Percentiles rank a stretch among this genome's conserved stretches.
Conservation (phyloP, 1,284 basidiomycete species). For the Cerrena zonata region DNA sequence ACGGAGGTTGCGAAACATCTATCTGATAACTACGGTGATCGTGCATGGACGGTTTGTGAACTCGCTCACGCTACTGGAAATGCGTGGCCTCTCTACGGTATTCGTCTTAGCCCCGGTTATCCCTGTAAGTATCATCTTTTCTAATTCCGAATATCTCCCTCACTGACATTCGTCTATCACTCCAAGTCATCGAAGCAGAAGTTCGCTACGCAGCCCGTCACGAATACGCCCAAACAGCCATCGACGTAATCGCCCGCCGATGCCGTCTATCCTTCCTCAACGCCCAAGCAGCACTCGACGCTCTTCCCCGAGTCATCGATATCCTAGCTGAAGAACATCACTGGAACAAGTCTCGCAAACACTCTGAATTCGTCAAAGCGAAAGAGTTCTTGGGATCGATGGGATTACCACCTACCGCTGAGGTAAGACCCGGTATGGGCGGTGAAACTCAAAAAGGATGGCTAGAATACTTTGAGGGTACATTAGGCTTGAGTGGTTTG, state of each 20-base stretch:
- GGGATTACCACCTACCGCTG: conserved; percentile 54
- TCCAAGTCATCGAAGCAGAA: conserved; percentile 83
- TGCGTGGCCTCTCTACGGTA: conserved; percentile 83
- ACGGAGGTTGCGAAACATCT: conserved; percentile 92
- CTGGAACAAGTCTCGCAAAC: conserved; percentile 62
- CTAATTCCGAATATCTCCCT: not conserved
- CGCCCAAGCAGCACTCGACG: conserved; percentile 78
- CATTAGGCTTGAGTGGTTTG: conserved; percentile 16
- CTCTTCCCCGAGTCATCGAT: conserved; percentile 82
- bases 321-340: conserved; percentile 85
- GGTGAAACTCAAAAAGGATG: conserved; percentile 29
- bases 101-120: conserved; percentile 70
- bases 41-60: conserved; percentile 89
- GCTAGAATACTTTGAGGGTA: conserved; percentile 34
- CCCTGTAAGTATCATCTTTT: conserved; percentile 56
- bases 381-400: conserved; percentile 70
- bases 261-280: conserved; percentile 92
- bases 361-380: conserved; percentile 55
- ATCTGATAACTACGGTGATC: conserved; percentile 91
- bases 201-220: conserved; percentile 84
- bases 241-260: conserved; percentile 89
- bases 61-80: conserved; percentile 75
- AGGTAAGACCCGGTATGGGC: conserved; percentile 27
- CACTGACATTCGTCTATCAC: not conserved
- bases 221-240: conserved; percentile 87